Conservation (phyloP, 345 rosid species). For the Litchi chinensis region DNA sequence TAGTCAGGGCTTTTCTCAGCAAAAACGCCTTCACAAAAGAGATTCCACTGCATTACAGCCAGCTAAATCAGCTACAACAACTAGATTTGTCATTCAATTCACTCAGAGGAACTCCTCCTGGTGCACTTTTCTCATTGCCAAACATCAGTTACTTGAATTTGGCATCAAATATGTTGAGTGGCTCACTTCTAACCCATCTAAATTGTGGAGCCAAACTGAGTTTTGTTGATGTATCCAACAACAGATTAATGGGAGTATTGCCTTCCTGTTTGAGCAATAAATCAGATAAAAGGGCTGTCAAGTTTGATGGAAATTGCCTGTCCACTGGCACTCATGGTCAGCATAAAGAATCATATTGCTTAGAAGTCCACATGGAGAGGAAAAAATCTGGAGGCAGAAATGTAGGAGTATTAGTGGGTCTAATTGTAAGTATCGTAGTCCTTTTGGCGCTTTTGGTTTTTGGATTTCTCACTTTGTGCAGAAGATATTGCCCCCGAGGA, state of each 20-base stretch:
- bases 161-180: conserved; percentile 56
- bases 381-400: conserved; percentile 33
- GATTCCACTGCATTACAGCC: conserved; percentile 39
- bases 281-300: conserved; percentile 31
- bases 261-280: conserved; percentile 55
- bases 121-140: conserved; percentile 52
- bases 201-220: conserved; percentile 55
- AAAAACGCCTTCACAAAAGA: conserved; percentile 51
- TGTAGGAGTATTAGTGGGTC: conserved; percentile 46
- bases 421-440: conserved; percentile 39
- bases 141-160: conserved; percentile 58
- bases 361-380: conserved; percentile 35
- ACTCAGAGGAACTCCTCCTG: conserved; percentile 39
- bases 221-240: conserved; percentile 61
- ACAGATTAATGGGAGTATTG: conserved; percentile 56
- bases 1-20: conserved; percentile 39
- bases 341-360: conserved; percentile 55
- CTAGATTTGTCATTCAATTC: conserved; percentile 49
- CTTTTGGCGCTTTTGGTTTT: conserved; percentile 38
- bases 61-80: conserved; percentile 39
- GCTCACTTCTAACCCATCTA: conserved; percentile 50
- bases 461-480: conserved; percentile 37
- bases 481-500: conserved; percentile 41
- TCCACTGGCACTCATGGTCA: conserved; percentile 45
- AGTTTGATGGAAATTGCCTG: conserved; percentile 59